These are phyloP conservation scores for Creolimax fragrantissima DNA, from an alignment of 78 protist genomes.

Conservation along the genomic window DNA sequence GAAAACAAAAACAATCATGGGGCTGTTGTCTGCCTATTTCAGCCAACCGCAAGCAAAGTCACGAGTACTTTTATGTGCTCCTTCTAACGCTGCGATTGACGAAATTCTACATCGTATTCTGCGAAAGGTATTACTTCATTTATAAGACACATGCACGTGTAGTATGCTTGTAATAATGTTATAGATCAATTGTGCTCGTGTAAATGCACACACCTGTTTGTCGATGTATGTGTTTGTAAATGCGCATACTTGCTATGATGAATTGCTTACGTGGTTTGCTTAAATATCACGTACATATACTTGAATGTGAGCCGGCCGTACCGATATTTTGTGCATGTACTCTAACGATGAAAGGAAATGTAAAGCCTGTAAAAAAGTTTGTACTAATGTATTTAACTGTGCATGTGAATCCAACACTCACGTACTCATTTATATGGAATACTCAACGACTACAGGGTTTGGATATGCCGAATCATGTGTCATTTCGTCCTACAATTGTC, in stretches of 20 bases:
- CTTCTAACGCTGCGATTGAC: slow-evolving; percentile 77
- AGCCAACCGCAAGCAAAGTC: neutral
- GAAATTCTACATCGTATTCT: slow-evolving; percentile 52
- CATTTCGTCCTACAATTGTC: neutral
- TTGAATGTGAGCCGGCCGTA: too few species aligned
- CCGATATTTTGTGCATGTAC: too few species aligned
- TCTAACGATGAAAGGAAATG: too few species aligned
- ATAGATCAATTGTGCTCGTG: neutral
- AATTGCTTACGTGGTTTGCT: neutral
- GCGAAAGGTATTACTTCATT: neutral
- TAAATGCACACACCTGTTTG: too few species aligned
- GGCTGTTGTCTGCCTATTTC: slow-evolving; percentile 33
- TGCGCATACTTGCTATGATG: neutral
- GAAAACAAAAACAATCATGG: slow-evolving; percentile 57
- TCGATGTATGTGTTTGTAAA: neutral
- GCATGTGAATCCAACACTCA: too few species aligned
- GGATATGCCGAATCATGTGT: neutral
- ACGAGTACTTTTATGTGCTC: slow-evolving; percentile 65
- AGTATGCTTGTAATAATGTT: neutral
- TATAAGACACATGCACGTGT: too few species aligned
- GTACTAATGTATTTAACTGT: too few species aligned
- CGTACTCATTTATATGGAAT: too few species aligned
- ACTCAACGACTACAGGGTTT: neutral
- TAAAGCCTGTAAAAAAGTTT: too few species aligned
- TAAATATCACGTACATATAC: neutral